A percentile compares a stretch with the other conserved stretches of the same genome.
These are phyloP conservation scores for Colletotrichum agaves DNA, from an alignment of 2,329 filamentous ascomycete species.

Conservation along the genomic window DNA sequence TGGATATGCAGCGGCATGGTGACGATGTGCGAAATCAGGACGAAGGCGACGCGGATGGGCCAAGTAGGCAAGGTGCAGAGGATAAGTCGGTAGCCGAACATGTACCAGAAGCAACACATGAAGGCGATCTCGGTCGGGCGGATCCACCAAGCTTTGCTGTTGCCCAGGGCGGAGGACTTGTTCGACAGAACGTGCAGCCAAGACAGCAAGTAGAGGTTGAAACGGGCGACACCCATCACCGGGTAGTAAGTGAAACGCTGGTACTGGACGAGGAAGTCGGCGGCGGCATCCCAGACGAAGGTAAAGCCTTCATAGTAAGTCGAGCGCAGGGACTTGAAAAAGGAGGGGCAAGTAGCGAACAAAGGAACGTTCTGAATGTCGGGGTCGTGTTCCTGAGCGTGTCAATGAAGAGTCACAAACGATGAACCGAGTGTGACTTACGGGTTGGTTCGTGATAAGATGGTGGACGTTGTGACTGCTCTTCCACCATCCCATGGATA, in stretches of 20 bases:
- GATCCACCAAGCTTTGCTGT: constrained; percentile 71
- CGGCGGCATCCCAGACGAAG: constrained; percentile 71
- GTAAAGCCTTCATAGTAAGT: constrained; percentile 71
- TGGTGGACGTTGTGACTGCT: constrained; percentile 76
- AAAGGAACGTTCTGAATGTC: constrained; percentile 75
- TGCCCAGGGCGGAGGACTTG: constrained; percentile 65
- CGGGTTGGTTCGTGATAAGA: constrained; percentile 71
- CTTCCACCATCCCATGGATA: constrained; percentile 78
- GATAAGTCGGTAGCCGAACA: constrained; percentile 74
- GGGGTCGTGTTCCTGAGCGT: constrained; percentile 61
- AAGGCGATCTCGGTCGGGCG: constrained; percentile 73
- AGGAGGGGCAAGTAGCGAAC: constrained; percentile 73
- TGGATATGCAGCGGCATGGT: constrained; percentile 77
- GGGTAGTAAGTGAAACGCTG: constrained; percentile 78
- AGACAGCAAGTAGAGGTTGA: constrained; percentile 77
- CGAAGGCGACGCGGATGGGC: constrained; percentile 67
- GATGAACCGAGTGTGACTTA: constrained; percentile 40
- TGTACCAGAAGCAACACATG: constrained; percentile 73
- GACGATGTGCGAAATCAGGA: constrained; percentile 72
- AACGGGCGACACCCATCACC: constrained; percentile 73
- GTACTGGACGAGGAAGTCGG: constrained; percentile 67
- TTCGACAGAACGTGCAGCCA: constrained; percentile 72
- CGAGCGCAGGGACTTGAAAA: constrained; percentile 71
- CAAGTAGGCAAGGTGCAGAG: constrained; percentile 69
- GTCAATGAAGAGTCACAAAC: constrained; percentile 26